Conservation (phyloP, 495 filamentous ascomycete species). For the Penicillium argentinense region DNA sequence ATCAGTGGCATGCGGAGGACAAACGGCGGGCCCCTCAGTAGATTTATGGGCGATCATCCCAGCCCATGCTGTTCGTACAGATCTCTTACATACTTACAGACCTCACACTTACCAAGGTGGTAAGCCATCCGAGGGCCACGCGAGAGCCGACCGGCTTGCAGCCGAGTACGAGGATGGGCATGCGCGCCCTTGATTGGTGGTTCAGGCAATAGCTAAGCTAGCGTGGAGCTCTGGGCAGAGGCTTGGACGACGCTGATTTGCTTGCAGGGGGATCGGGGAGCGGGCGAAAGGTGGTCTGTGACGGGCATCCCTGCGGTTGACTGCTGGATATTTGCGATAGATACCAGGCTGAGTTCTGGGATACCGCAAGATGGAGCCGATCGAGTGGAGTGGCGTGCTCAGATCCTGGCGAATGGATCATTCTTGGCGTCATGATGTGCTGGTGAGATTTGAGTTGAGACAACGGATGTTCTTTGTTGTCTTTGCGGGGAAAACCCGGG, state of each 20-base stretch:
- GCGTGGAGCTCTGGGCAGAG: not conserved
- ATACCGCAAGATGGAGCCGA: not conserved
- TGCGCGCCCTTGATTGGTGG: constrained; percentile 3
- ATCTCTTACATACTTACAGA: not conserved
- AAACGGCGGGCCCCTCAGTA: not conserved
- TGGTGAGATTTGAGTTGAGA: no score
- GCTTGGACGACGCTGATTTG: constrained; percentile 5
- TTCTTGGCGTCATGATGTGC: not conserved
- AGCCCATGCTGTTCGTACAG: not conserved
- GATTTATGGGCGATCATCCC: constrained; percentile 1
- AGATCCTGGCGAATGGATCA: no score
- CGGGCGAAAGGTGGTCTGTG: no score
- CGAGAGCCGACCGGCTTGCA: constrained; percentile 22
- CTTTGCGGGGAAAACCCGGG: no score
- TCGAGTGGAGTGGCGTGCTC: constrained; percentile 2
- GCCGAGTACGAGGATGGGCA: constrained; percentile 1
- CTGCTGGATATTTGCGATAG: no score
- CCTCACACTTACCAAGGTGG: not conserved
- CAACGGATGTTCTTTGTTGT: no score
- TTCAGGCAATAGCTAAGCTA: constrained; percentile 2
- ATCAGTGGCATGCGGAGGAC: not conserved
- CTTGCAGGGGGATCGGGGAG: not conserved
- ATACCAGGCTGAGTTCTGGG: not conserved
- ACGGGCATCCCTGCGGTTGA: no score
- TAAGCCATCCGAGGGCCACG: not conserved